These are phyloP conservation scores for Thalassiosira profunda DNA, from an alignment of 108 stramenopile genomes.

Conservation along the genomic window DNA sequence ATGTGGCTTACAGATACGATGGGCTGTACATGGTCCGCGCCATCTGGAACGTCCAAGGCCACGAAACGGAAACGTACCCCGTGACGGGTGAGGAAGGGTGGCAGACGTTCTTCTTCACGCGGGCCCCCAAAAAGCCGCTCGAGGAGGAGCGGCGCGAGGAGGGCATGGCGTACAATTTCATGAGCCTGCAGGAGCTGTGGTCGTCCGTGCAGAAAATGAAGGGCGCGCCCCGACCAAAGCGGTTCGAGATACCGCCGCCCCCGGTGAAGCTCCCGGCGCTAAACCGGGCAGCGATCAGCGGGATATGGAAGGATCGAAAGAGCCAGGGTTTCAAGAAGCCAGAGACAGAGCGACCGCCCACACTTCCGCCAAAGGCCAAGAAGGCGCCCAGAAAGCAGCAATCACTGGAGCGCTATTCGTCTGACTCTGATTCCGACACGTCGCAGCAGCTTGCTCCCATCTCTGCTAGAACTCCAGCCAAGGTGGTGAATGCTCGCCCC, in stretches of 20 bases:
- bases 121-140: slow-evolving; percentile 47
- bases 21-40: slow-evolving; percentile 54
- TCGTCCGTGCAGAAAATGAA: slow-evolving; percentile 49
- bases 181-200: slow-evolving; percentile 55
- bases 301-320: slow-evolving; percentile 30
- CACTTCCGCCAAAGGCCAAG: not conserved
- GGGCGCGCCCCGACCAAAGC: slow-evolving; percentile 36
- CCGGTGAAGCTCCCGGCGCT: slow-evolving; percentile 41
- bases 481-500: slow-evolving; percentile 38
- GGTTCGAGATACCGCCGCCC: slow-evolving; percentile 48
- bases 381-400: not conserved
- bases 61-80: slow-evolving; percentile 49
- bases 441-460: slow-evolving; percentile 1
- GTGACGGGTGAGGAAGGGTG: slow-evolving; percentile 32
- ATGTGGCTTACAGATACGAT: slow-evolving; percentile 57
- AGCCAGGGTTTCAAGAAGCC: slow-evolving; percentile 1
- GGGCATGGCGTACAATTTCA: slow-evolving; percentile 51
- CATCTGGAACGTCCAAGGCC: slow-evolving; percentile 50
- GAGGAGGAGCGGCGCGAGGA: slow-evolving; percentile 27
- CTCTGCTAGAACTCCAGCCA: slow-evolving; percentile 1
- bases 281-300: slow-evolving; percentile 35
- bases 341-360: not conserved
- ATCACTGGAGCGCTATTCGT: not conserved
- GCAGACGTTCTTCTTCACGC: slow-evolving; percentile 49
- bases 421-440: slow-evolving; percentile 12